Evolutionary conservation across 306 rosid species (phyloP).

Genomic region (Medicago ruthenica): DNA sequence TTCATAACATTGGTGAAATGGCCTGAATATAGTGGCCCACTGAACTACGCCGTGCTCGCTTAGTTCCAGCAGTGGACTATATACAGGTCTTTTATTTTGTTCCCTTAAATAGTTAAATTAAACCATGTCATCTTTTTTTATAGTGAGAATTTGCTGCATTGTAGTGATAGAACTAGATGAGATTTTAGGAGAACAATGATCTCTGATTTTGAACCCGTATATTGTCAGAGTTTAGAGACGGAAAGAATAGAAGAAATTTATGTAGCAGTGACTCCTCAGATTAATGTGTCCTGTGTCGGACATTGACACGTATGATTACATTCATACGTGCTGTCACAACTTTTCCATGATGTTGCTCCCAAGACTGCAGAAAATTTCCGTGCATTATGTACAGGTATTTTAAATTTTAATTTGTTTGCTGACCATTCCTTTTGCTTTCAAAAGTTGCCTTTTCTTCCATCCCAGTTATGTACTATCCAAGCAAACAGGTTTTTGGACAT

Average conservation of each 20-base stretch:
- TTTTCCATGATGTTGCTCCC: slow-evolving; percentile 82
- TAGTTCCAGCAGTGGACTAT: slow-evolving; percentile 74
- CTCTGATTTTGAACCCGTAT: neutral
- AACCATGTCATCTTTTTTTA: neutral
- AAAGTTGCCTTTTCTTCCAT: neutral
- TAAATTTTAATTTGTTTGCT: slow-evolving; percentile 4
- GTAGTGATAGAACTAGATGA: slow-evolving; percentile 22
- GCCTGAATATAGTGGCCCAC: slow-evolving; percentile 86
- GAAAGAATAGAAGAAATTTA: too few relatives aligned
- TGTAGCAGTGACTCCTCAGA: too few relatives aligned
- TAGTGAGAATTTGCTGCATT: slow-evolving; percentile 20
- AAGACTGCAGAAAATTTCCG: slow-evolving; percentile 96
- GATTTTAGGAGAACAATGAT: slow-evolving; percentile 9
- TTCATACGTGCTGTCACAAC: slow-evolving; percentile 54
- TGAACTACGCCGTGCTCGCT: slow-evolving; percentile 61
- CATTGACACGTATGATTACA: too few relatives aligned
- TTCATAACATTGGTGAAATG: too few relatives aligned
- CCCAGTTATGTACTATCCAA: neutral
- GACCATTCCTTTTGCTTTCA: neutral
- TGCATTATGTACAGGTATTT: slow-evolving; percentile 88
- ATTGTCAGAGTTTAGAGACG: too few relatives aligned
- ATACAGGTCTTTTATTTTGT: slow-evolving; percentile 57
- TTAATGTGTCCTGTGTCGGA: too few relatives aligned
- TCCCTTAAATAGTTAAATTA: slow-evolving; percentile 27
- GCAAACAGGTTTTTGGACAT: neutral